A percentile compares a stretch with the other conserved stretches of the same genome.
These are phyloP conservation scores for Rhizophlyctis rosea DNA, from an alignment of 192 early-diverging fungal genomes.

Conservation along the genomic window DNA sequence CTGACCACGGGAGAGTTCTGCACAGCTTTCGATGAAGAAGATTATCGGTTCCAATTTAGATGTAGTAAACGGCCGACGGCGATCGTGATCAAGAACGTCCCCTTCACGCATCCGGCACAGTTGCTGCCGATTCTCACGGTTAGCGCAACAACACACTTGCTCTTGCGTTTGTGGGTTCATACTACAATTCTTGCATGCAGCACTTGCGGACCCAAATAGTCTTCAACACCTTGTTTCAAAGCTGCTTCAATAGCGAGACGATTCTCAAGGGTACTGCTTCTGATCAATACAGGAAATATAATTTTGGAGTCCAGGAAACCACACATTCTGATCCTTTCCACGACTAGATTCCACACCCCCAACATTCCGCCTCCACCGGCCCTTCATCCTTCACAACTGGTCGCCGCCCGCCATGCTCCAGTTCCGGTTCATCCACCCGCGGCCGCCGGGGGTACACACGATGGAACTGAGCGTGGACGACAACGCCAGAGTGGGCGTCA, in stretches of 20 bases:
- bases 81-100: constrained; percentile 16
- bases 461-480: background rate
- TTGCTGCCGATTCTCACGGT: constrained; percentile 6
- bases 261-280: too few species aligned
- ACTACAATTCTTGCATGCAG: constrained; percentile 9
- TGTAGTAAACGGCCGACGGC: background rate
- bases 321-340: background rate
- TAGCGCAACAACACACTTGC: too few species aligned
- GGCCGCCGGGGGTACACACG: background rate
- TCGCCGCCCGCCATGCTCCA: background rate
- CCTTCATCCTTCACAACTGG: background rate
- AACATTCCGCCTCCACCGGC: background rate
- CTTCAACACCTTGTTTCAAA: constrained; percentile 45
- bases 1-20: background rate
- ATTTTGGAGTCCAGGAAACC: background rate
- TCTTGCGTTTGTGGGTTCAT: too few species aligned
- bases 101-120: constrained; percentile 15
- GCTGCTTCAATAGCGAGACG: constrained; percentile 40
- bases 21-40: background rate
- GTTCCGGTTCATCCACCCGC: background rate
- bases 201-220: constrained; percentile 40
- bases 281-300: background rate
- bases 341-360: background rate
- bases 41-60: background rate
- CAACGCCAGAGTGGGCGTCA: background rate